Conservation (phyloP, 768 basidiomycete species). For the Lactarius deliciosus region DNA sequence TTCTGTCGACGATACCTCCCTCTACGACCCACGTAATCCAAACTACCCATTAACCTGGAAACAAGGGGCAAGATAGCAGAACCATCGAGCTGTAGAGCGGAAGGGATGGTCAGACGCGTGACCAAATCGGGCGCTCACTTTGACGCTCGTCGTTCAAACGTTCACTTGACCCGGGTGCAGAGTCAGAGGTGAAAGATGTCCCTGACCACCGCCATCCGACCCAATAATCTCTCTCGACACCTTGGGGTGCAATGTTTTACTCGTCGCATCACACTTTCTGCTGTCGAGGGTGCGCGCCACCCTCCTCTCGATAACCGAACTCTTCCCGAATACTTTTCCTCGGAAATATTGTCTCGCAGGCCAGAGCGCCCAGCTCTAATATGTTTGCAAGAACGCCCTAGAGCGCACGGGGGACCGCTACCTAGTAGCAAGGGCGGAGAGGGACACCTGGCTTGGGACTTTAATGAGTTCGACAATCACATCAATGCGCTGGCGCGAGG, state of each 20-base stretch:
- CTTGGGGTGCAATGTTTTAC: neutral
- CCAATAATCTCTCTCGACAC: neutral
- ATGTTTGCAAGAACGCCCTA: slow-evolving; percentile 56
- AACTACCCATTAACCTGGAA: neutral
- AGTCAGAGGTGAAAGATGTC: neutral
- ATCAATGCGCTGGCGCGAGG: slow-evolving; percentile 70
- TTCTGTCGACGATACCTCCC: neutral
- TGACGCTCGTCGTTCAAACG: neutral
- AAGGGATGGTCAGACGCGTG: neutral
- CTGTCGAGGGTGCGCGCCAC: slow-evolving; percentile 54
- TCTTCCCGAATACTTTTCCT: slow-evolving; percentile 59
- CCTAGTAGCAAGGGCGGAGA: slow-evolving; percentile 49
- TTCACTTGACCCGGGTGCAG: neutral
- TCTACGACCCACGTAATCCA: neutral
- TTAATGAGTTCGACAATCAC: slow-evolving; percentile 63
- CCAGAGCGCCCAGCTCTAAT: slow-evolving; percentile 59
- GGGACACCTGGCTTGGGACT: slow-evolving; percentile 70
- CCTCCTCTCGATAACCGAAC: slow-evolving; percentile 58
- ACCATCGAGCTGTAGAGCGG: neutral
- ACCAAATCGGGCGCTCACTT: neutral
- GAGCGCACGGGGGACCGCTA: slow-evolving; percentile 59
- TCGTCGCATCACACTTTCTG: slow-evolving; percentile 45
- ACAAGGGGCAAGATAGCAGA: neutral
- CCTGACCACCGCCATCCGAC: neutral
- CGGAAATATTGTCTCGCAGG: slow-evolving; percentile 52